Percentiles rank a stretch among this genome's conserved stretches.
phyloP scores from a whole-genome alignment of 306 rosid species.

The Gastrolobium villosum region DNA sequence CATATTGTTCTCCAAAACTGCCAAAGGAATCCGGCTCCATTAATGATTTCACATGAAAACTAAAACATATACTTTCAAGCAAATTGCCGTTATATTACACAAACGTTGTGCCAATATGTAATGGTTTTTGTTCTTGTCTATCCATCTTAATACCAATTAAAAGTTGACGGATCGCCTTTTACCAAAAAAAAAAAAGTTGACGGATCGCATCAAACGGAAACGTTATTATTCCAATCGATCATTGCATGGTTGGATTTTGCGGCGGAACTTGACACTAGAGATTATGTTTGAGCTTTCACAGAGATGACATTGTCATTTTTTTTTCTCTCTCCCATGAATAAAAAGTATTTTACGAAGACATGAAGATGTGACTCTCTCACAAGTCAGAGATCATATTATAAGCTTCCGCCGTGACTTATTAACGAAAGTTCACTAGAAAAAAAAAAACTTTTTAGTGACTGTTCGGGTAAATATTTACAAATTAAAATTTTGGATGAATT shows the following conservation, averaged over 20 bases:
- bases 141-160: conserved; percentile 4
- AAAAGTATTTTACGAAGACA: background rate
- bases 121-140: conserved; percentile 31
- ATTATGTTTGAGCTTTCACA: background rate
- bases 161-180: conserved; percentile 9
- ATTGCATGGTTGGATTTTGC: conserved; percentile 18
- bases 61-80: conserved; percentile 17
- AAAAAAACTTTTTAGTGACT: no score
- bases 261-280: background rate
- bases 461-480: no score
- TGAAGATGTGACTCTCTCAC: no score
- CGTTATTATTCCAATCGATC: background rate
- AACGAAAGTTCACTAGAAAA: no score
- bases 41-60: conserved; percentile 12
- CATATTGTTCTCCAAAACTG: conserved; percentile 1
- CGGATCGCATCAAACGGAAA: background rate
- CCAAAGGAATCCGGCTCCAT: background rate
- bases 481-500: no score
- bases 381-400: no score
- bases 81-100: conserved; percentile 6
- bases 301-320: background rate
- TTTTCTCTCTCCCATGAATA: background rate
- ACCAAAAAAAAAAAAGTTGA: no score
- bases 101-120: conserved; percentile 1
- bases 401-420: no score